phyloP scores from a whole-genome alignment of 495 filamentous ascomycete species.

The Penicillium goetzii region DNA sequence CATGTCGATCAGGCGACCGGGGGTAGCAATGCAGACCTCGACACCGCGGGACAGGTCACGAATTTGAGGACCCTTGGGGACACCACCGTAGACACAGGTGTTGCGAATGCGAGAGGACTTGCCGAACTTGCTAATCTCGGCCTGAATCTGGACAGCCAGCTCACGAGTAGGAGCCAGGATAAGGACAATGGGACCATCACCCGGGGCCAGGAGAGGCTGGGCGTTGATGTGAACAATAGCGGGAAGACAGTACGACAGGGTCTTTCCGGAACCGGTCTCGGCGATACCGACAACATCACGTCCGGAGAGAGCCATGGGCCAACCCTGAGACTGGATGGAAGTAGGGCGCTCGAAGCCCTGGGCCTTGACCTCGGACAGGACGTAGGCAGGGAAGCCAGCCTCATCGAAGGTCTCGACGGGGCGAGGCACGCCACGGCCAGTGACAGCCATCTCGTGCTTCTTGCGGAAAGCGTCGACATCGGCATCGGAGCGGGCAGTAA shows the following conservation, averaged over 20 bases:
- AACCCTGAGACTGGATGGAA: slow-evolving; percentile 96
- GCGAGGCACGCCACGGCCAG: slow-evolving; percentile 79
- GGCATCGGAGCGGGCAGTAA: slow-evolving; percentile 69
- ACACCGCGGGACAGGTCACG: slow-evolving; percentile 91
- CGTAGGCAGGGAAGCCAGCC: slow-evolving; percentile 93
- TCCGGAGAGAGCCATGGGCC: slow-evolving; percentile 98
- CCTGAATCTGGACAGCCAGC: slow-evolving; percentile 96
- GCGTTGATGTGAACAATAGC: slow-evolving; percentile 99
- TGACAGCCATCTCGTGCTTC: slow-evolving; percentile 76
- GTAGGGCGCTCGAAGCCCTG: slow-evolving; percentile 93
- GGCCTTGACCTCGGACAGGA: slow-evolving; percentile 97
- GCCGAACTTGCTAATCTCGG: slow-evolving; percentile 99
- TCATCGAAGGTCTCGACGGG: slow-evolving; percentile 97
- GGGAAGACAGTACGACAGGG: slow-evolving; percentile 95
- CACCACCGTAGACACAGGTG: slow-evolving; percentile 98
- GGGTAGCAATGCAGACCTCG: slow-evolving; percentile 97
- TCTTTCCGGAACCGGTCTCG: slow-evolving; percentile 99
- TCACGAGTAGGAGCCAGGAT: slow-evolving; percentile 96
- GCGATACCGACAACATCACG: slow-evolving; percentile 99
- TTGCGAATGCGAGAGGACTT: slow-evolving; percentile 98
- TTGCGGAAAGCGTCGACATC: slow-evolving; percentile 88
- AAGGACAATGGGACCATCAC: slow-evolving; percentile 95
- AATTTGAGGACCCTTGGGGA: slow-evolving; percentile 95
- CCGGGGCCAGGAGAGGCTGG: slow-evolving; percentile 94
- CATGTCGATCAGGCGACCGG: slow-evolving; percentile 98